Base-by-base conservation (phyloP, 1,284 basidiomycete genomes). In the Marasmius oreades region DNA sequence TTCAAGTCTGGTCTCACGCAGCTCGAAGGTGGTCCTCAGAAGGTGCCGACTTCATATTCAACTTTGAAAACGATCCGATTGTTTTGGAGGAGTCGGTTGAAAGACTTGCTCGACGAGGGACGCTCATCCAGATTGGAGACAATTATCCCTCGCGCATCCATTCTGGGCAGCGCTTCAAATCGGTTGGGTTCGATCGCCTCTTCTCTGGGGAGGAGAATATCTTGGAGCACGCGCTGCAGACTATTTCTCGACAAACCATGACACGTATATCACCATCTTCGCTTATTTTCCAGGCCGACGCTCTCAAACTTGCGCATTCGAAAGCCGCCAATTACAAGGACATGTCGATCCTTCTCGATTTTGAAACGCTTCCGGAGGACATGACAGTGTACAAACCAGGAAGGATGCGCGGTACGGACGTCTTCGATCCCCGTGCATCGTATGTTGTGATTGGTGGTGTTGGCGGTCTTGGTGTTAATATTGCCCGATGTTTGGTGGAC, bases 1-100 rank as follows among this genome's bases (percentile, higher is more conserved):
- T 16, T 24, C 34, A 52, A 24, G 23, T 39, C 14, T 52, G 51
- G 36, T 39, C 42, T 14, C 23, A 28, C 0, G 51, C 51, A 26
- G 36, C 37, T 5, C 34, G 36, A 12, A 34, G 14, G 22, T 52
- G 51, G 37, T 31, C 51, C 10, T 14, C 33, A 4, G 42, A 52
- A 26, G 51, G 51, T 26, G 42, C 28, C 23, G 34, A 52, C 28
- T 44, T 42, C 51, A 44, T 52, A 14, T 39, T 52, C 26, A 52
- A 44, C 26, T 52, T 52, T n/a, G 51, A 52, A 39, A 24, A 39
- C 18, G 51, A 37, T 26, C 5, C 36, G 16, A 23, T 22, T 39
- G 23, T 52, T 12, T 14, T 39, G 11, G 51, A 39, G 23, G 51
- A 52, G 23, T 42, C 51, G 14, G 26, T 39, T 14, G 37, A 52